These are phyloP conservation scores for Exophiala viscosa DNA, from an alignment of 2,329 filamentous ascomycete genomes.

Conservation along the genomic window DNA sequence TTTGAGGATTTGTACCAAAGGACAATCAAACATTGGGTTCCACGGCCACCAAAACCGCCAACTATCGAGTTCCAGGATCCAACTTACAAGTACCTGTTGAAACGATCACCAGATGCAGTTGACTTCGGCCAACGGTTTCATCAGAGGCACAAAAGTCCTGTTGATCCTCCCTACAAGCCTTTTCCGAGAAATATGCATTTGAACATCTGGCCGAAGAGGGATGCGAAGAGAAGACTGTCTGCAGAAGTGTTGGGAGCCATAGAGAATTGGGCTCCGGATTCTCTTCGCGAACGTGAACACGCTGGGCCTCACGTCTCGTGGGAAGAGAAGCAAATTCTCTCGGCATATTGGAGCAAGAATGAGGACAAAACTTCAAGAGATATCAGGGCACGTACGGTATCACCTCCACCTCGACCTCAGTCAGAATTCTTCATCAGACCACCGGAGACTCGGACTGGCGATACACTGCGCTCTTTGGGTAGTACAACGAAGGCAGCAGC, in stretches of 20 bases:
- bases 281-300: not conserved
- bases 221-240: conserved; percentile 8
- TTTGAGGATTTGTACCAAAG: conserved; percentile 50
- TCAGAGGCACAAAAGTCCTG: not conserved
- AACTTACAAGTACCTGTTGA: conserved; percentile 7
- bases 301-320: not conserved
- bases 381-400: not conserved
- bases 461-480: not conserved
- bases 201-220: conserved; percentile 15
- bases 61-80: conserved; percentile 21
- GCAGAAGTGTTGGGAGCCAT: conserved; percentile 14
- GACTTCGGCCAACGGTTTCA: conserved; percentile 13
- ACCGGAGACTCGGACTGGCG: too few relatives aligned
- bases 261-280: conserved; percentile 11
- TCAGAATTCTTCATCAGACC: not conserved
- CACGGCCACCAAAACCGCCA: conserved; percentile 30
- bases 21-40: conserved; percentile 50
- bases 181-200: conserved; percentile 27
- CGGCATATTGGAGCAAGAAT: not conserved
- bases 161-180: conserved; percentile 30
- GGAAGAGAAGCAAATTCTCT: not conserved
- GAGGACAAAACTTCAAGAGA: not conserved
- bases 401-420: not conserved
- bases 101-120: conserved; percentile 4
- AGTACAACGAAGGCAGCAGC: too few relatives aligned